Conservation (phyloP, 2,329 filamentous ascomycete species). For the Xylariomycetidae sp. region DNA sequence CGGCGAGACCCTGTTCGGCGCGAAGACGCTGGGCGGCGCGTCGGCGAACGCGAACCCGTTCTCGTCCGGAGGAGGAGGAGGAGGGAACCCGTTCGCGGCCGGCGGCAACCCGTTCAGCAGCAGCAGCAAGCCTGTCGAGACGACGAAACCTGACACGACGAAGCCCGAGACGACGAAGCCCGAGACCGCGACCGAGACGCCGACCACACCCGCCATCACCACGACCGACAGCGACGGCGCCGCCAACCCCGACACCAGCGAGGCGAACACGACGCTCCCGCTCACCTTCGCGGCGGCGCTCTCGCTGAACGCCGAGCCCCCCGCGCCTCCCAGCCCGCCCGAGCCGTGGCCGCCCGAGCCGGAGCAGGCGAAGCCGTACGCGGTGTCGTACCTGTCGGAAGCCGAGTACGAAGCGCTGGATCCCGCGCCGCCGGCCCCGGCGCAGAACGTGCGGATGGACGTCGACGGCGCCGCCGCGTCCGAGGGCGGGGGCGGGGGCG, state of each 20-base stretch:
- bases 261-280: slow-evolving; percentile 34
- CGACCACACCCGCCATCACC: slow-evolving; percentile 29
- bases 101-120: slow-evolving; percentile 42
- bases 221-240: too few species aligned
- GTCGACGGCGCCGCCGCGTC: slow-evolving; percentile 37
- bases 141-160: background rate
- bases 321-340: slow-evolving; percentile 33
- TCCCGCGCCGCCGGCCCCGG: slow-evolving; percentile 45
- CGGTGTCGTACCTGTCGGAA: slow-evolving; percentile 71
- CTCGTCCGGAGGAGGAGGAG: slow-evolving; percentile 30
- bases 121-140: background rate
- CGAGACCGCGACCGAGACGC: slow-evolving; percentile 15
- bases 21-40: slow-evolving; percentile 38
- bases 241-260: too few species aligned
- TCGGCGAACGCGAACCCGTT: slow-evolving; percentile 53
- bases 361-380: slow-evolving; percentile 64
- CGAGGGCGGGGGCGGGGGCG: slow-evolving; percentile 24
- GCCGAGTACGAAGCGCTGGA: slow-evolving; percentile 89
- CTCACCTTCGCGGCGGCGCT: slow-evolving; percentile 70
- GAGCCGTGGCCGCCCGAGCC: slow-evolving; percentile 71
- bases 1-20: slow-evolving; percentile 66
- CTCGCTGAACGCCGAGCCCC: slow-evolving; percentile 56
- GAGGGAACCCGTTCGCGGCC: slow-evolving; percentile 55
- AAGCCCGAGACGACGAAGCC: slow-evolving; percentile 7
- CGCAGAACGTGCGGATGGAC: slow-evolving; percentile 44